A percentile compares a stretch with the other conserved stretches of the same genome.
Conservation (phyloP, 352 stramenopile species). For the Elongisporangium anandrum region DNA sequence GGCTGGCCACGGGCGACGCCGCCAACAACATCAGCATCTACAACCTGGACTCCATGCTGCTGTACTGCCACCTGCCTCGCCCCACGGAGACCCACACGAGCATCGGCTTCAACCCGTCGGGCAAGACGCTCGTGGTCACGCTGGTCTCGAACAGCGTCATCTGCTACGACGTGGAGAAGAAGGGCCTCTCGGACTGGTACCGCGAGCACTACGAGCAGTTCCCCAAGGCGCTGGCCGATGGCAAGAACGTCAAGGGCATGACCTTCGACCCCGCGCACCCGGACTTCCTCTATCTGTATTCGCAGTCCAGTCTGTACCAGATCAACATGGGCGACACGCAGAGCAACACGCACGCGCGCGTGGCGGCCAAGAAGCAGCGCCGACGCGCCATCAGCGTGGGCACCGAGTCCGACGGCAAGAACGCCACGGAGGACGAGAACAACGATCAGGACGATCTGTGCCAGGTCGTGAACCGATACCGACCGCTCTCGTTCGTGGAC, state of each 20-base stretch:
- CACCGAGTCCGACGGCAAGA: constrained; percentile 55
- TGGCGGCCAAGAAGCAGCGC: not conserved
- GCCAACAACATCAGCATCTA: constrained; percentile 73
- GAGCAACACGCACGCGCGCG: constrained; percentile 23
- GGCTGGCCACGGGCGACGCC: constrained; percentile 65
- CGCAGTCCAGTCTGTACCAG: constrained; percentile 74
- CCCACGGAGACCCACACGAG: constrained; percentile 75
- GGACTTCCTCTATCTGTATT: constrained; percentile 78
- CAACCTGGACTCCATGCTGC: constrained; percentile 86
- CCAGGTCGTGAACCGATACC: constrained; percentile 77
- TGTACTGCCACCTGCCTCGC: constrained; percentile 61
- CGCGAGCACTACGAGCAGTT: constrained; percentile 61
- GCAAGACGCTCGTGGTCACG: constrained; percentile 74
- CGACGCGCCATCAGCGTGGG: constrained; percentile 49
- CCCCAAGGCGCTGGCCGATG: constrained; percentile 68
- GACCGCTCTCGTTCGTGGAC: constrained; percentile 80
- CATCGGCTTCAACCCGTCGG: constrained; percentile 71
- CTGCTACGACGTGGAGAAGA: constrained; percentile 83
- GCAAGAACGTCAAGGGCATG: constrained; percentile 77
- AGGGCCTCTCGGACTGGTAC: constrained; percentile 72
- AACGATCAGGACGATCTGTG: constrained; percentile 67
- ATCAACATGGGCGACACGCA: constrained; percentile 66
- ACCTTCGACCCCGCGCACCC: constrained; percentile 71
- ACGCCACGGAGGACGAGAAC: constrained; percentile 51
- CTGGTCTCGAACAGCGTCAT: constrained; percentile 83